phyloP scores from a whole-genome alignment of 108 stramenopile genomes.

The Cyclotella choctawhatcheeana region DNA sequence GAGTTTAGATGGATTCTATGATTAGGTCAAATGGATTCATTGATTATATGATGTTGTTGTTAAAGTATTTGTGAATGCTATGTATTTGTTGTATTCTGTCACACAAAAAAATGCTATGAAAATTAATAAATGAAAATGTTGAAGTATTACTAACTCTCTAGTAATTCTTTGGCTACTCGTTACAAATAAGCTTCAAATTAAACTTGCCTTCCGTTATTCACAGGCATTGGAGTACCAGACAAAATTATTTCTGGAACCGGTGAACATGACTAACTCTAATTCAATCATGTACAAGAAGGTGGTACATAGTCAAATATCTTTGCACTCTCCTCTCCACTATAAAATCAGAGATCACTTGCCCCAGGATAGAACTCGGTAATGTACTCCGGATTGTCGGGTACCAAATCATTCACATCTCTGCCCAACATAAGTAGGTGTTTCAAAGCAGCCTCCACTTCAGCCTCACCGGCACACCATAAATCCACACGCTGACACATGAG shows the following conservation, averaged over 20 bases:
- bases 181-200: too few relatives aligned
- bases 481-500: constrained; percentile 90
- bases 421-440: constrained; percentile 85
- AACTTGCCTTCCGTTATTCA: too few relatives aligned
- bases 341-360: constrained; percentile 72
- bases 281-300: too few relatives aligned
- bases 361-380: constrained; percentile 89
- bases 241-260: too few relatives aligned
- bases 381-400: constrained; percentile 74
- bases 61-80: constrained; percentile 1
- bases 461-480: constrained; percentile 86
- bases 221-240: too few relatives aligned
- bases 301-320: too few relatives aligned
- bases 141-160: too few relatives aligned
- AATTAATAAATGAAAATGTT: too few relatives aligned
- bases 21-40: too few relatives aligned
- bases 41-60: neutral
- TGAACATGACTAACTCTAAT: too few relatives aligned
- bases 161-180: too few relatives aligned
- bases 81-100: neutral
- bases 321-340: too few relatives aligned
- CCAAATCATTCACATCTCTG: constrained; percentile 73
- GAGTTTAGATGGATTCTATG: constrained; percentile 6
- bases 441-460: constrained; percentile 88
- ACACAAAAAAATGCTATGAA: neutral